Evolutionary conservation across 108 stramenopile genomes (phyloP), one percentile per base, ranked within the genome.

Genomic region (Fistulifera pelliculosa): DNA sequence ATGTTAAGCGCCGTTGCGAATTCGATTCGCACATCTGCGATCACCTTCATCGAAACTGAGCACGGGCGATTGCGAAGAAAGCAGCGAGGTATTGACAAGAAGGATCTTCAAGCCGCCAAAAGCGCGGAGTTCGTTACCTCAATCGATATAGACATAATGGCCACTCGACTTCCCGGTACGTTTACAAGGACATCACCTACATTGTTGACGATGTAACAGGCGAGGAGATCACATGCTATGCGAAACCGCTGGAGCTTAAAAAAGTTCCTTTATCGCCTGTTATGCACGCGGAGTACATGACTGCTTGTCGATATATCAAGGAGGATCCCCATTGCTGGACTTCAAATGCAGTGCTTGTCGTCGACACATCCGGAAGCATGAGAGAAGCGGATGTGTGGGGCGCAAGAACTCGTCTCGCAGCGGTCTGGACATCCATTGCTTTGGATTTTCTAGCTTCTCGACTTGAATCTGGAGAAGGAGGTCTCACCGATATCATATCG

Each of bases 341-440:
- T 8, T 45, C 44, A 6, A 45, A 45, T 11, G 3, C 44, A 45
- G 44, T 45, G 4, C 16, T 45, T 6, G 44, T 45, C 16, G 44
- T 45, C 7, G 79, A 80, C 54, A 74, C 58, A 43, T 44, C 41
- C 38, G 79, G 72, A 7, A 57, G 54, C 41, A 80, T 80, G 75
- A 47, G 58, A 27, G 35, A 38, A 19, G 54, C 54, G 47, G 69
- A 80, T 56, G 64, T 76, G 0, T 62, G 47, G 45, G 72, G 69
- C 14, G 58, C 71, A 7, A 57, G 64, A 11, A 65, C 58, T 31
- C 58, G 44, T 17, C 48, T 48, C 1, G 73, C 67, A 47, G 72
- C 56, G 16, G 79, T 74, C 2, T 80, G 66, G 66, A 58, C 68
- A 53, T 27, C 62, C 1, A 41, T 76, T 19, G 75, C 79, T 7